Base-by-base conservation (phyloP, 495 filamentous ascomycete genomes). In the Thozetella sp. region DNA sequence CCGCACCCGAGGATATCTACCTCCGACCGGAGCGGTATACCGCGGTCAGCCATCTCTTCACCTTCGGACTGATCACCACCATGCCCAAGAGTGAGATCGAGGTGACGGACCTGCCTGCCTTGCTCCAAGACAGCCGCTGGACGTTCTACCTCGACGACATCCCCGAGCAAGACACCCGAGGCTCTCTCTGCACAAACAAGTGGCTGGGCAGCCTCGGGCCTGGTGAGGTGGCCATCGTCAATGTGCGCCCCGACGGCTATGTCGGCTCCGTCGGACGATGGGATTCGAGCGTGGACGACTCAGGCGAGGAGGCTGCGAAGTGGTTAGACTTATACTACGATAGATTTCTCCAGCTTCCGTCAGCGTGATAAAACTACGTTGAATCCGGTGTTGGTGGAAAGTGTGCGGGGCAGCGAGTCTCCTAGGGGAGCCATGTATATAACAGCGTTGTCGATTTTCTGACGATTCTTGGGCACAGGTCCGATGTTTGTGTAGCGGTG, bases 191-290 rank as follows among this genome's bases (percentile, higher is more conserved):
- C 60, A 84, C 81, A 19, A 74, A 77, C 50, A 88, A 85, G 67
- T 92, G 87, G 88, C 73, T 86, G 25, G 87, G 85, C n/a, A 74
- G 72, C 22, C 57, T 89, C 20, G 69, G 68, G 0, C 70, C 70
- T 1, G 75, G 77, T 6, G 77, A 86, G 55, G 80, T 85, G 15
- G 80, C 77, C 24, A 78, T 89, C 25, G 80, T 86, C 48, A 83
- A 85, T 63, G 79, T 90, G 3, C 77, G 88, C 26, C 88, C 88
- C 1, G 88, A 90, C 70, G 87, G 87, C 23, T 90, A 90, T 70
- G 80, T 89, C 22, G 88, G 87, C 10, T 81, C 77, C 19, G 76
- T 87, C 26, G 77, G 79, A 13, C 72, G 72, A 20, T 90, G 83
- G 84, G 72, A 75, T 51, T 67, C 75, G 3, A 72, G 67, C 23